These are phyloP conservation scores for Pistacia integerrima DNA, from an alignment of 345 rosid species.

Conservation along the genomic window DNA sequence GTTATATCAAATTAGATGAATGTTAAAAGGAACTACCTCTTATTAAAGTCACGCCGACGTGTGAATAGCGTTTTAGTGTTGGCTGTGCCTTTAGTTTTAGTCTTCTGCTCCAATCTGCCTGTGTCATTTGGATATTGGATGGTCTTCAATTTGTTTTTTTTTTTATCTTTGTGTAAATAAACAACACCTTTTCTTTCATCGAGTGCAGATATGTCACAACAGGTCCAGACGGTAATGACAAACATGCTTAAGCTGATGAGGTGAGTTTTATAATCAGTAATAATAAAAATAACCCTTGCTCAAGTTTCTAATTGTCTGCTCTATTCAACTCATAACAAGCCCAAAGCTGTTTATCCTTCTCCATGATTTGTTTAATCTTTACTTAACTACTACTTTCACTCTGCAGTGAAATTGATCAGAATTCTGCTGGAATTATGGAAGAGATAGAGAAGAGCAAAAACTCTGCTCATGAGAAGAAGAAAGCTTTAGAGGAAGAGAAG, in stretches of 20 bases:
- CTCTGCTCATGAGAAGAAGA: constrained; percentile 70
- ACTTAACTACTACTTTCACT: constrained; percentile 5
- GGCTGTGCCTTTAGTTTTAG: not conserved
- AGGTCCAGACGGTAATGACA: constrained; percentile 73
- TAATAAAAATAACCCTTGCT: not conserved
- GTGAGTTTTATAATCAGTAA: constrained; percentile 40
- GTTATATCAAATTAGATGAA: not conserved
- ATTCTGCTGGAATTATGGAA: constrained; percentile 58
- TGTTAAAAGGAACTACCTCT: not conserved
- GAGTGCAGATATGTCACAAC: constrained; percentile 77
- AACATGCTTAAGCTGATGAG: constrained; percentile 82
- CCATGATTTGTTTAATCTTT: not conserved
- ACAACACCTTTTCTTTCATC: not conserved
- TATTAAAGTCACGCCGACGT: not conserved
- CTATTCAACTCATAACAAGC: not conserved
- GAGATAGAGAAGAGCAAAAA: constrained; percentile 79
- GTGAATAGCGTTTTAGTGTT: not conserved
- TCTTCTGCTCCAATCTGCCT: not conserved
- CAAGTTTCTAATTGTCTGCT: not conserved
- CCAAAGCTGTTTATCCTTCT: not conserved
- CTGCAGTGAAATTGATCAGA: constrained; percentile 83
- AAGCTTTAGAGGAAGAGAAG: constrained; percentile 67
- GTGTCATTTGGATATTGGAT: not conserved
- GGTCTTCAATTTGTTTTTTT: not conserved
- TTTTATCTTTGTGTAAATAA: not conserved